These are phyloP conservation scores for Pseudotulostoma volvatum DNA, from an alignment of 495 filamentous ascomycete species.

Conservation along the genomic window DNA sequence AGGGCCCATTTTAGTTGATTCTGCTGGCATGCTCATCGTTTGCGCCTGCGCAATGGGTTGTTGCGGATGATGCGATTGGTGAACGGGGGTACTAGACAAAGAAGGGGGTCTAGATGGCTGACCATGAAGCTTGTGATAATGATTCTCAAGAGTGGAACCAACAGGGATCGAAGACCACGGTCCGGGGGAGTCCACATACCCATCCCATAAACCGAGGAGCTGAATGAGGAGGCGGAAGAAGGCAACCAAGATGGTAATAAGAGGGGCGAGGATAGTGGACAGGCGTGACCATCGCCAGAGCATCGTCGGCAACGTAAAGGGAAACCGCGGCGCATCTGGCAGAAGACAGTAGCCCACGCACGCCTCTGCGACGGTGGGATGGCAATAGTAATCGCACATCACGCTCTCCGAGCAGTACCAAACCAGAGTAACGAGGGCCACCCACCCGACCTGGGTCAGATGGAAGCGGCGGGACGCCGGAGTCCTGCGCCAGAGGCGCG, in stretches of 20 bases:
- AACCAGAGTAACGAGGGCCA: slow-evolving; percentile 25
- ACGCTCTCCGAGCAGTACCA: slow-evolving; percentile 45
- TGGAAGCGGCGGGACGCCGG: slow-evolving; percentile 24
- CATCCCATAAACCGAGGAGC: slow-evolving; percentile 26
- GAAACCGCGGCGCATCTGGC: slow-evolving; percentile 29
- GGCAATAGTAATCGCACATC: slow-evolving; percentile 47
- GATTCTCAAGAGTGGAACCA: too few species aligned
- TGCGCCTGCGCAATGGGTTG: too few species aligned
- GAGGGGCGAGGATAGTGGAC: slow-evolving; percentile 15
- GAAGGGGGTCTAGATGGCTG: too few species aligned
- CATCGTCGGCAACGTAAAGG: slow-evolving; percentile 32
- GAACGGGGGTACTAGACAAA: too few species aligned
- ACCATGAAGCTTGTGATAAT: too few species aligned
- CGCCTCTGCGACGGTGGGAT: slow-evolving; percentile 30
- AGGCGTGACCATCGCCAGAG: slow-evolving; percentile 29
- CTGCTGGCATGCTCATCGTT: too few species aligned
- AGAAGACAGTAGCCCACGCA: slow-evolving; percentile 31
- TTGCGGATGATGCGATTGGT: too few species aligned
- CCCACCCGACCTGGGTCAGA: slow-evolving; percentile 41
- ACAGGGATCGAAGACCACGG: not conserved
- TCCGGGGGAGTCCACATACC: slow-evolving; percentile 18
- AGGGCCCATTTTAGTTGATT: too few species aligned
- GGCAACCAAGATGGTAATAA: slow-evolving; percentile 18
- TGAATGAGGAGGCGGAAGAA: slow-evolving; percentile 20
- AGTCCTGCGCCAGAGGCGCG: slow-evolving; percentile 37